Base-by-base conservation (phyloP, 345 rosid species). In the Orychophragmus violaceus region DNA sequence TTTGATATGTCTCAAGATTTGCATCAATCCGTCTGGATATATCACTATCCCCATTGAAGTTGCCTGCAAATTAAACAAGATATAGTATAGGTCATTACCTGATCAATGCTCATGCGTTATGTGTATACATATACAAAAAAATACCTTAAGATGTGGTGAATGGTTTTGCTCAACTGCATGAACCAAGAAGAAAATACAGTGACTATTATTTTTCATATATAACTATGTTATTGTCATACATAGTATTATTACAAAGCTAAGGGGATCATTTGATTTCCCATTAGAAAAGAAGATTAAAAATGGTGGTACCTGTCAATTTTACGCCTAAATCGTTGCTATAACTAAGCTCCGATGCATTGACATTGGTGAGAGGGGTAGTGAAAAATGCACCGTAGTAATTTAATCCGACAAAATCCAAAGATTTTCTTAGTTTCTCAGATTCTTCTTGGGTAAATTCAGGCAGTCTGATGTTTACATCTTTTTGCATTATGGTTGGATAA, bases 381-480 rank as follows among this genome's bases (percentile, higher is more conserved):
- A 68, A 73, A 32, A 73, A 73, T 22, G 72, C 18, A 39, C 77
- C 75, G 44, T 71, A 76, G 69, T 76, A 76, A 60, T 76, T 76
- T 28, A 76, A 51, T 21, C 76, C 79, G 5, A 76, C 76, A 8
- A 66, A 76, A 39, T 76, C 79, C 25, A 71, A 66, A 4, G 72
- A 71, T 0, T 18, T 2, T 73, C 1, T 30, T 5, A 75, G 25
- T 39, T 42, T 56, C 30, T 68, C 23, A 21, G 78, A 62, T 49
- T 62, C 27, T 33, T 75, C 70, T 62, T 16, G 2, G 21, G 60
- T 37, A 48, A 75, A 75, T 30, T 5, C 5, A 21, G 42, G 66
- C 66, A 75, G 3, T 28, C 78, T 25, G 8, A n/a, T n/a, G 6
- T 16, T 48, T 11, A 48, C 28, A 21, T 48, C 73, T 13, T 67